These are phyloP conservation scores for Colletotrichum horii DNA, from an alignment of 2,329 filamentous ascomycete species.

Conservation along the genomic window DNA sequence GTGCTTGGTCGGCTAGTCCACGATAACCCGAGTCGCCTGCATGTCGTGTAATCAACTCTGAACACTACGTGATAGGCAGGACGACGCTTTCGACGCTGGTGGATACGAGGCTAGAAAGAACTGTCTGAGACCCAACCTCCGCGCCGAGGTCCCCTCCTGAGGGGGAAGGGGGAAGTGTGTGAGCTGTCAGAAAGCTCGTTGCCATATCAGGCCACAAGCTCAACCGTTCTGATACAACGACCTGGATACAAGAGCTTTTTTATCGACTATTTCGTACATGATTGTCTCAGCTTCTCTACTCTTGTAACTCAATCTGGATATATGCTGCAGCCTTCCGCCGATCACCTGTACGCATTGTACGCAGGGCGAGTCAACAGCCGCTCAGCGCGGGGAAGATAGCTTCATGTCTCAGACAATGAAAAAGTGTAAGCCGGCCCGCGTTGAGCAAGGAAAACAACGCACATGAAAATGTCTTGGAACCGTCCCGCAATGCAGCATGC, in stretches of 20 bases:
- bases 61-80: background rate
- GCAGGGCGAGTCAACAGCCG: background rate
- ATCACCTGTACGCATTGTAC: background rate
- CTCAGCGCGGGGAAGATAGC: background rate
- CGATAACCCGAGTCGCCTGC: background rate
- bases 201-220: background rate
- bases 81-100: background rate
- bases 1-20: background rate
- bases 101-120: background rate
- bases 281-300: background rate
- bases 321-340: background rate
- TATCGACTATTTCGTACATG: background rate
- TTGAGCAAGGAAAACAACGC: background rate
- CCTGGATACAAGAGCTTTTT: background rate
- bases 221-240: background rate
- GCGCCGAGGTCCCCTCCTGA: background rate
- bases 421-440: background rate
- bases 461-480: background rate
- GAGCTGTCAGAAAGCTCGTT: background rate
- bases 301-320: background rate
- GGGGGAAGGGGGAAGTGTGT: background rate
- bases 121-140: background rate
- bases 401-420: background rate
- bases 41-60: background rate
- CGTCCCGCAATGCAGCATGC: background rate